Conservation (phyloP, 768 basidiomycete genomes). For the Amyloporia xantha region DNA sequence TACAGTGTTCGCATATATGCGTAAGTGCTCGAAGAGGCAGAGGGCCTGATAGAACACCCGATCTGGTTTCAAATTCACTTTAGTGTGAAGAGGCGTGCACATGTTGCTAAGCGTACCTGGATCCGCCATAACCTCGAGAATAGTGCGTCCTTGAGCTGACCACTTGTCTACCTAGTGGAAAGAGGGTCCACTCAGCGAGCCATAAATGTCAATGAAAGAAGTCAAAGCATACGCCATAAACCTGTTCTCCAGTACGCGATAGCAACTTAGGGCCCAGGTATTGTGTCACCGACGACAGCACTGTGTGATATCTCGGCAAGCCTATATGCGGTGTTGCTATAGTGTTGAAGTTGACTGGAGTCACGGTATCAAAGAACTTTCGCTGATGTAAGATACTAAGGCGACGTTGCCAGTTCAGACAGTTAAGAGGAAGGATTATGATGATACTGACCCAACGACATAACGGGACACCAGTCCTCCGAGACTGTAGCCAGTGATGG, state of each 20-base stretch:
- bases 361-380: conserved; percentile 63
- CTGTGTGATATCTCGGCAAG: conserved; percentile 54
- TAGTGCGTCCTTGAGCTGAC: conserved; percentile 55
- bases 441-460: conserved; percentile 56
- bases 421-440: no score
- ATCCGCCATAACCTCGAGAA: conserved; percentile 77
- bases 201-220: conserved; percentile 48
- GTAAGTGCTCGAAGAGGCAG: conserved; percentile 54
- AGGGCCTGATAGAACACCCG: conserved; percentile 73
- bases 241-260: conserved; percentile 69
- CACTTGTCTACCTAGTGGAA: conserved; percentile 51
- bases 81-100: neutral
- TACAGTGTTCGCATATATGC: conserved; percentile 77
- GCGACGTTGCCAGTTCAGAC: neutral
- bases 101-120: conserved; percentile 25
- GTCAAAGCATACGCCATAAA: conserved; percentile 30
- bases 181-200: neutral
- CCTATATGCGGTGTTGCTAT: conserved; percentile 83
- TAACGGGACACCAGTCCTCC: conserved; percentile 83
- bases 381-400: conserved; percentile 56
- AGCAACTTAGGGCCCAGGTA: conserved; percentile 62
- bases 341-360: conserved; percentile 77
- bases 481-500: conserved; percentile 70
- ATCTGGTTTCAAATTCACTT: conserved; percentile 36
- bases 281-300: conserved; percentile 46